Percentiles rank a stretch among this genome's conserved stretches.
Evolutionary conservation across 177 flowering plant genomes (phyloP).

Genomic region (Vitis hybrid): DNA sequence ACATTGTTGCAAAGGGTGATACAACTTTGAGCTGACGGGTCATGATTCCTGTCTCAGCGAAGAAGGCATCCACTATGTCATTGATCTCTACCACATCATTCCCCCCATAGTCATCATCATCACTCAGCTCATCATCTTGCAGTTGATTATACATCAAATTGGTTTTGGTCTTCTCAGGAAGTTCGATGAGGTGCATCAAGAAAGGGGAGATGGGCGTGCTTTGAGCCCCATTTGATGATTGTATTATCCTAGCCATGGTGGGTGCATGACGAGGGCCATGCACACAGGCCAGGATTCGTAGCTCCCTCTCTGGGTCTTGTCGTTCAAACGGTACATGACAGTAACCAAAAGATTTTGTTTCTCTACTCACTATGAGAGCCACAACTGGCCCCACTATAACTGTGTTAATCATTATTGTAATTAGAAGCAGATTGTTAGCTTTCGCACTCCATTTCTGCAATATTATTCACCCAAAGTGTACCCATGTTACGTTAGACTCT

Average conservation of each 20-base stretch:
- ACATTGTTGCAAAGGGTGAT: slow-evolving; percentile 36
- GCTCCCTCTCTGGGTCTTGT: slow-evolving; percentile 40
- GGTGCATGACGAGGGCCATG: slow-evolving; percentile 56
- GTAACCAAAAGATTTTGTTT: slow-evolving; percentile 30
- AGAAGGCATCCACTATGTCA: slow-evolving; percentile 47
- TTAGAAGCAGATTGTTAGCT: slow-evolving; percentile 28
- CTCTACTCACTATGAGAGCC: slow-evolving; percentile 33
- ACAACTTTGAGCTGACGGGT: slow-evolving; percentile 43
- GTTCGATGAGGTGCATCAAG: slow-evolving; percentile 64
- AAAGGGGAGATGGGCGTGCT: slow-evolving; percentile 40
- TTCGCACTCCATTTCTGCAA: slow-evolving; percentile 19
- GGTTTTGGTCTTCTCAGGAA: slow-evolving; percentile 36
- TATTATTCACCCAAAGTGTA: no score
- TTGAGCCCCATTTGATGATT: slow-evolving; percentile 28
- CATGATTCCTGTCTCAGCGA: slow-evolving; percentile 30
- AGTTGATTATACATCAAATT: slow-evolving; percentile 38
- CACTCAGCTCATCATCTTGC: slow-evolving; percentile 40
- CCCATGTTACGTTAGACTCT: no score
- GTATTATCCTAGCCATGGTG: slow-evolving; percentile 36
- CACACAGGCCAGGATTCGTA: slow-evolving; percentile 59
- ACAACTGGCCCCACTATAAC: slow-evolving; percentile 36
- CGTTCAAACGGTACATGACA: slow-evolving; percentile 35
- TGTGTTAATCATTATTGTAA: slow-evolving; percentile 38
- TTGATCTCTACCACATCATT: slow-evolving; percentile 60
- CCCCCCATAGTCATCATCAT: slow-evolving; percentile 58